phyloP scores from a whole-genome alignment of 2,329 filamentous ascomycete genomes.

The Sphaerulina populicola region DNA sequence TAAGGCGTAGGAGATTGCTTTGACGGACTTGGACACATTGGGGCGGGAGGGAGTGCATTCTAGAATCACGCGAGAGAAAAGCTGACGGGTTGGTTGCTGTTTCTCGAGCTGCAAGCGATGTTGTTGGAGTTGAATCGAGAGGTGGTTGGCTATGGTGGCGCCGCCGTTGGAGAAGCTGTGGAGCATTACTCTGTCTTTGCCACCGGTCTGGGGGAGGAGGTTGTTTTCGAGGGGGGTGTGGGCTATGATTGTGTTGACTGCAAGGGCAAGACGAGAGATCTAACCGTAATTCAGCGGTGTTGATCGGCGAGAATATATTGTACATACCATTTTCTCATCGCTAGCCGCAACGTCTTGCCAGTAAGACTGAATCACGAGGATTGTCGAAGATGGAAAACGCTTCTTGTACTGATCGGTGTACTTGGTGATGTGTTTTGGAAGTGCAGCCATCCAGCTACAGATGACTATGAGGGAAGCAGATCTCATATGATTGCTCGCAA shows the following conservation, averaged over 20 bases:
- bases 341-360: constrained; percentile 17
- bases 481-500: not conserved
- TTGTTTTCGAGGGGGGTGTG: not conserved
- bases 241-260: not conserved
- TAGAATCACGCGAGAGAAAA: constrained; percentile 22
- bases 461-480: constrained; percentile 7
- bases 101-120: not conserved
- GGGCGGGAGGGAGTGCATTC: constrained; percentile 28
- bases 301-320: too few species aligned
- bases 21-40: constrained; percentile 11
- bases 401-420: constrained; percentile 28
- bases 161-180: constrained; percentile 34
- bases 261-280: not conserved
- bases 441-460: constrained; percentile 27
- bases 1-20: constrained; percentile 17
- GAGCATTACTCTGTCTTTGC: constrained; percentile 18
- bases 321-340: constrained; percentile 4
- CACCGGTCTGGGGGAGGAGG: too few species aligned
- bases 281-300: too few species aligned
- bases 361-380: constrained; percentile 28
- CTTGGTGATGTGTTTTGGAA: constrained; percentile 29
- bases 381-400: constrained; percentile 23
- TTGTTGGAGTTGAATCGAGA: constrained; percentile 12
- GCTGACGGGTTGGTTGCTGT: not conserved
- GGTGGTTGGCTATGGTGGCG: constrained; percentile 21